phyloP scores from a whole-genome alignment of 495 filamentous ascomycete genomes.

The Hyaloscypha bicolor region DNA sequence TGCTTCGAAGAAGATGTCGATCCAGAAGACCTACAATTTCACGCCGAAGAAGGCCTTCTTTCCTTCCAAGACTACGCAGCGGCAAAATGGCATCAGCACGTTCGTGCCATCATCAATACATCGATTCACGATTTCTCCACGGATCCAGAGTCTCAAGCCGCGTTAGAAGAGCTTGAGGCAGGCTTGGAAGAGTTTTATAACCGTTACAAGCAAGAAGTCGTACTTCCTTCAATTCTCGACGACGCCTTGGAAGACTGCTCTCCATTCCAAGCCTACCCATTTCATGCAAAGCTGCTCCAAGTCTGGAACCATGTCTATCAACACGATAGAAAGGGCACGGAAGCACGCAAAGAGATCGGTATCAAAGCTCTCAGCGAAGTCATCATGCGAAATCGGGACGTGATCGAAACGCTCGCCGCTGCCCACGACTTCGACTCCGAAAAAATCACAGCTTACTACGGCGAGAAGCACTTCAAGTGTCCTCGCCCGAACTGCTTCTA shows the following conservation, averaged over 20 bases:
- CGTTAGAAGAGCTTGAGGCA: conserved; percentile 20
- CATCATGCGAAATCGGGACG: neutral
- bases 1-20: conserved; percentile 29
- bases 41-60: conserved; percentile 30
- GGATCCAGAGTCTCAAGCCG: conserved; percentile 28
- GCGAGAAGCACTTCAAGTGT: conserved; percentile 44
- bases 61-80: conserved; percentile 42
- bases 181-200: conserved; percentile 29
- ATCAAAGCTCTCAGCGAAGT: neutral
- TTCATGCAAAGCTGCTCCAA: neutral
- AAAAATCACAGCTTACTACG: conserved; percentile 33
- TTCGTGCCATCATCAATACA: conserved; percentile 20
- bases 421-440: neutral
- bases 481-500: conserved; percentile 41
- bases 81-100: conserved; percentile 40
- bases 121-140: conserved; percentile 28
- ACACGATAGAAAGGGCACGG: conserved; percentile 3
- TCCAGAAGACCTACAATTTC: conserved; percentile 19
- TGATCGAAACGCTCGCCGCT: conserved; percentile 1
- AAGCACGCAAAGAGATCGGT: conserved; percentile 11
- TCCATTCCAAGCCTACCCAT: neutral
- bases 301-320: conserved; percentile 3
- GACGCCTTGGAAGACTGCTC: neutral
- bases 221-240: neutral
- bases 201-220: neutral